Evolutionary conservation across 2,329 filamentous ascomycete genomes (phyloP), one percentile per base, ranked within the genome.

Genomic region (Sclerotinia subarctica): DNA sequence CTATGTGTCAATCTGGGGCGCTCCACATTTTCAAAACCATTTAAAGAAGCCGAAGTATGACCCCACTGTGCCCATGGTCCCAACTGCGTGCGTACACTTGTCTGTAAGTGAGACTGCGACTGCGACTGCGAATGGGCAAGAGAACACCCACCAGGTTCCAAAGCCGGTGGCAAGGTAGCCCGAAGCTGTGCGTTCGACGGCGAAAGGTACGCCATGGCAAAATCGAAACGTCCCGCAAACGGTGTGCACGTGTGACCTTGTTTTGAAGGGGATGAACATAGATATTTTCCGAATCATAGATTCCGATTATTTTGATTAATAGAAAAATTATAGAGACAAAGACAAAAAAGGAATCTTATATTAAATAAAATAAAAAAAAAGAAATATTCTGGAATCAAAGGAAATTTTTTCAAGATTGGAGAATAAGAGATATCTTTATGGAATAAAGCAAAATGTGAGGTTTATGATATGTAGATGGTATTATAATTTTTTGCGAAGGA

Each of bases 61-160:
- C 54, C 53, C 32, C 64, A 58, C 32, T 66, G 26, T 47, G 54
- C 32, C 53, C 53, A 66, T 29, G 64, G 44, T 19, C 46, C 64
- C 38, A 63, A 51, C n/a, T 38, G 32, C 26, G 59, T 46, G 38
- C 26, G 46, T 1, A 35, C 46, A 19, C 21, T 51, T 21, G 29
- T 38, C 29, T 42, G 29, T 26, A 47, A n/a, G 17, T 66, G 53
- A 52, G 32, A 59, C 35, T 38, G 54, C 24, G 32, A 59, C 35
- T 38, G 54, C 24, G 56, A 58, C 32, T 26, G 26, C 3, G 53
- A 60, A 5, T 59, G 54, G 5, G 32, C 26, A 17, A 59, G 53
- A n/a, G n/a, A 42, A 52, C n/a, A 19, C 7, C 53, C 2, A 21
- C n/a, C 19, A 21, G 54, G 24, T 60, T 19, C 24, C 42, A 21